These are phyloP conservation scores for Prunella vulgaris DNA, from an alignment of 257 asterid species.

Conservation along the genomic window DNA sequence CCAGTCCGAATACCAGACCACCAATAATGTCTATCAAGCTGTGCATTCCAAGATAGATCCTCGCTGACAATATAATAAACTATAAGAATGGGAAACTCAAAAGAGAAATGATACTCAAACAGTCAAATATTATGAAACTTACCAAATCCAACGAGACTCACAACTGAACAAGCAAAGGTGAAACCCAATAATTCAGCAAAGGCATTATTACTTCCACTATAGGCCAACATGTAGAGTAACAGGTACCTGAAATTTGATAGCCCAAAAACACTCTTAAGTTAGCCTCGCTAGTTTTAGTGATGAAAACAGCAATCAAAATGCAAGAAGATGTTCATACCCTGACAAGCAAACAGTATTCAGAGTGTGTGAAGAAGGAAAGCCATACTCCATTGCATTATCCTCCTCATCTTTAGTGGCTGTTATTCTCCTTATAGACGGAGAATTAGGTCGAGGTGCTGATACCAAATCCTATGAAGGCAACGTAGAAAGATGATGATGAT, in stretches of 20 bases:
- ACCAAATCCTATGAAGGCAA: slow-evolving; percentile 61
- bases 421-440: slow-evolving; percentile 66
- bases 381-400: slow-evolving; percentile 84
- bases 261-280: background rate
- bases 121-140: slow-evolving; percentile 15
- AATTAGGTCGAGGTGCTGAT: slow-evolving; percentile 82
- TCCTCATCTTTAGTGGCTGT: slow-evolving; percentile 71
- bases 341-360: slow-evolving; percentile 88
- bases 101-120: slow-evolving; percentile 4
- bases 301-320: background rate
- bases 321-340: slow-evolving; percentile 46
- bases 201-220: slow-evolving; percentile 30
- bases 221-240: slow-evolving; percentile 54
- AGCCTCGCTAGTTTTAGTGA: background rate
- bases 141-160: slow-evolving; percentile 70
- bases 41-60: slow-evolving; percentile 94
- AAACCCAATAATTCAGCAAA: slow-evolving; percentile 38
- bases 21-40: slow-evolving; percentile 70
- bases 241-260: slow-evolving; percentile 45
- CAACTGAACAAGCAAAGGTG: slow-evolving; percentile 41
- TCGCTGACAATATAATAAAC: slow-evolving; percentile 39
- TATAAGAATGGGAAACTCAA: slow-evolving; percentile 10
- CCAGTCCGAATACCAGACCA: slow-evolving; percentile 60
- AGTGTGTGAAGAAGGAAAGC: slow-evolving; percentile 90
- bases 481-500: background rate